These are phyloP conservation scores for Trichoderma koningii DNA, from an alignment of 2,329 filamentous ascomycete species.

Conservation along the genomic window DNA sequence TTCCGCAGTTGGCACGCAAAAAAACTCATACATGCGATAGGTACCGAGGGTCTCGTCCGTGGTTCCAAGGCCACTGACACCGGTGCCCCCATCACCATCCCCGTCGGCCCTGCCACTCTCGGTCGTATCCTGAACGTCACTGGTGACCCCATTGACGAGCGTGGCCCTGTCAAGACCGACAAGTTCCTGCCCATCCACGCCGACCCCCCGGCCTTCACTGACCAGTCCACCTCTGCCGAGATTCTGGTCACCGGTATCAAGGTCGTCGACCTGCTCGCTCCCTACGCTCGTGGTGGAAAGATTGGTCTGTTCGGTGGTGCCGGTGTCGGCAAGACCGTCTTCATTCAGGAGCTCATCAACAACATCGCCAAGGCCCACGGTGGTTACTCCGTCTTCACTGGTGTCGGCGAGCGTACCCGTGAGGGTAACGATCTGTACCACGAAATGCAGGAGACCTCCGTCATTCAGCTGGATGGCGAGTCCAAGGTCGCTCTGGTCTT, in stretches of 20 bases:
- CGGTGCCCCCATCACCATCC: slow-evolving; percentile 92
- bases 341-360: slow-evolving; percentile 99
- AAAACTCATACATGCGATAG: slow-evolving; percentile 47
- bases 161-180: slow-evolving; percentile 92
- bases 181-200: slow-evolving; percentile 91
- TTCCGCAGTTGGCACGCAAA: not conserved
- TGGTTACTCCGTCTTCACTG: slow-evolving; percentile 99
- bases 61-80: slow-evolving; percentile 84
- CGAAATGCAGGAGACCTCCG: slow-evolving; percentile 99
- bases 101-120: slow-evolving; percentile 88
- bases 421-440: slow-evolving; percentile 99
- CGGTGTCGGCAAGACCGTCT: slow-evolving; percentile 99
- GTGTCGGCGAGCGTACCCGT: slow-evolving; percentile 99
- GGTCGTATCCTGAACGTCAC: slow-evolving; percentile 99
- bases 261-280: slow-evolving; percentile 98
- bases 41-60: slow-evolving; percentile 99
- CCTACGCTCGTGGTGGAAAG: slow-evolving; percentile 99
- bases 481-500: slow-evolving; percentile 99
- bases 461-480: slow-evolving; percentile 98
- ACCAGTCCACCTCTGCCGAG: slow-evolving; percentile 96
- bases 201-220: slow-evolving; percentile 86
- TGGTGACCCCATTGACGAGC: slow-evolving; percentile 99
- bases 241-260: slow-evolving; percentile 99
- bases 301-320: slow-evolving; percentile 99
- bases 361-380: slow-evolving; percentile 99